Percentiles rank a stretch among this genome's conserved stretches.
These are phyloP conservation scores for Leersia perrieri DNA, from an alignment of 176 grass and related monocot genomes.

Conservation along the genomic window DNA sequence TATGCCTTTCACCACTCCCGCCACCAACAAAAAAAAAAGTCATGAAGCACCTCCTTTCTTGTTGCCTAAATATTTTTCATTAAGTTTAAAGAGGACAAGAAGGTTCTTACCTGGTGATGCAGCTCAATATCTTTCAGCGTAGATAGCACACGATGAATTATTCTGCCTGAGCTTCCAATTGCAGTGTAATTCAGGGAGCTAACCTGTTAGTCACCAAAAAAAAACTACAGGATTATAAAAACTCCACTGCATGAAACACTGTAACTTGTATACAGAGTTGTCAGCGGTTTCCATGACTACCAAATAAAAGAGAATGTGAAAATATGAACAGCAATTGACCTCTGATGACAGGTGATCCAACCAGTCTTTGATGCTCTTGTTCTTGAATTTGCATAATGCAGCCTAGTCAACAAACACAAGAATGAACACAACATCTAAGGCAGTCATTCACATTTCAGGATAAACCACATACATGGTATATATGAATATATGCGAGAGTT, in stretches of 20 bases:
- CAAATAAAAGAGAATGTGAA: not conserved
- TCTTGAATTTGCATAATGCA: constrained; percentile 69
- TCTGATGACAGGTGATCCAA: constrained; percentile 51
- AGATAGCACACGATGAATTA: constrained; percentile 67
- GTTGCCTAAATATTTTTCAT: too few relatives aligned
- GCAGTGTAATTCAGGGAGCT: constrained; percentile 39
- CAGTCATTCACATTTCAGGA: not conserved
- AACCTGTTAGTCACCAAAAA: constrained; percentile 41
- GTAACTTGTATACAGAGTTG: not conserved
- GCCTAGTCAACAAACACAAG: constrained; percentile 28
- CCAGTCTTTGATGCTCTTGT: constrained; percentile 64
- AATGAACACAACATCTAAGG: constrained; percentile 18
- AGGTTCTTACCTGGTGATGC: constrained; percentile 43
- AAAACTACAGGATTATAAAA: not conserved
- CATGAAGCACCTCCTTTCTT: too few relatives aligned
- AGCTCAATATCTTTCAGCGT: constrained; percentile 62
- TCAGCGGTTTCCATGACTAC: not conserved
- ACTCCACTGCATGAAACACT: not conserved
- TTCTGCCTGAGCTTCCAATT: constrained; percentile 50
- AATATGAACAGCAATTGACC: constrained; percentile 43
- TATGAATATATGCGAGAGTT: not conserved
- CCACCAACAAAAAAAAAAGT: too few relatives aligned
- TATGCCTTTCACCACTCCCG: too few relatives aligned
- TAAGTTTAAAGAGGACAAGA: constrained; percentile 16
- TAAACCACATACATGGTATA: not conserved